phyloP scores from a whole-genome alignment of 2,329 filamentous ascomycete genomes.

The Didymella arachidicola region DNA sequence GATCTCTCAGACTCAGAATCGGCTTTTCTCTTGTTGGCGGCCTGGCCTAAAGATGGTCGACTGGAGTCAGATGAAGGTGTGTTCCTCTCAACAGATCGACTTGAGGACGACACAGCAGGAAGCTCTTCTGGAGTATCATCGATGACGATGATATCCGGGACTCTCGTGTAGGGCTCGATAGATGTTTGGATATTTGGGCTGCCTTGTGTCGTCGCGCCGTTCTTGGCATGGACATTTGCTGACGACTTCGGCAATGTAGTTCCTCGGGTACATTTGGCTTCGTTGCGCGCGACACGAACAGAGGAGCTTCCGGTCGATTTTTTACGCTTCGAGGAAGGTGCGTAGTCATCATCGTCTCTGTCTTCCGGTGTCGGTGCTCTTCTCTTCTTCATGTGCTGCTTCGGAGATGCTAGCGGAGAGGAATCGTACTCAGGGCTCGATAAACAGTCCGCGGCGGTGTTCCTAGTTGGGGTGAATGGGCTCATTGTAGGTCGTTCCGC shows the following conservation, averaged over 20 bases:
- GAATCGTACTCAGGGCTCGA: not conserved
- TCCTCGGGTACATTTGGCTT: not conserved
- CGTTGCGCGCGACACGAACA: not conserved
- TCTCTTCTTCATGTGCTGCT: not conserved
- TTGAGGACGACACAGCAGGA: not conserved
- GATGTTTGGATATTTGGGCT: not conserved
- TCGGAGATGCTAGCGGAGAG: not conserved
- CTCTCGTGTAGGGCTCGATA: not conserved
- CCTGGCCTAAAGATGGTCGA: not conserved
- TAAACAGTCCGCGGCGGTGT: not conserved
- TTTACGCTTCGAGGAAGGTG: not conserved
- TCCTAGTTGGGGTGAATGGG: not conserved
- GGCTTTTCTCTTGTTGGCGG: not conserved
- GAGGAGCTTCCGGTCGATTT: not conserved
- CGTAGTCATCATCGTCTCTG: not conserved
- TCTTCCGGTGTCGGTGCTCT: not conserved
- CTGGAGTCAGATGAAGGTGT: not conserved
- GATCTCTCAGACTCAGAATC: not conserved
- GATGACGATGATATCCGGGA: not conserved
- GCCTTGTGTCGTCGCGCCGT: not conserved
- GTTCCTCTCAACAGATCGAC: not conserved
- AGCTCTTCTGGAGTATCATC: not conserved
- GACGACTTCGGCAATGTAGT: not conserved
- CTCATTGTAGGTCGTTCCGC: not conserved
- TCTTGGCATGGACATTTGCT: not conserved